phyloP scores from a whole-genome alignment of 306 rosid species.

The Fragaria vesca region DNA sequence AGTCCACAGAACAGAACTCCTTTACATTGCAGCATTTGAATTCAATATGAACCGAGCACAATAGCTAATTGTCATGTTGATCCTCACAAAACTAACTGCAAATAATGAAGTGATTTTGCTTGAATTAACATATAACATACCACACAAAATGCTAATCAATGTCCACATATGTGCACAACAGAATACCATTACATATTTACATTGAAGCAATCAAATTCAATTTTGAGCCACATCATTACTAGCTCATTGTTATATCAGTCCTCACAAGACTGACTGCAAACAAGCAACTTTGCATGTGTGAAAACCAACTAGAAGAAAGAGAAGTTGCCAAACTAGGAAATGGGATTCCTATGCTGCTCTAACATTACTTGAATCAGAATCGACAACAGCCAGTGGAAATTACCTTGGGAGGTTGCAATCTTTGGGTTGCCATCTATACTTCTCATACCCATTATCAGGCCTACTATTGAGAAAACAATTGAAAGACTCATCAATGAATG shows the following conservation, averaged over 20 bases:
- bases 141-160: neutral
- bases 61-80: neutral
- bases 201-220: neutral
- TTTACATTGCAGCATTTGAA: neutral
- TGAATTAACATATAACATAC: neutral
- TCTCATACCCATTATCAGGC: conserved; percentile 22
- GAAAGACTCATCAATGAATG: conserved; percentile 23
- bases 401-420: conserved; percentile 29
- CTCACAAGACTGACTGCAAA: conserved; percentile 1
- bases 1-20: neutral
- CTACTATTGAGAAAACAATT: conserved; percentile 24
- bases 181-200: neutral
- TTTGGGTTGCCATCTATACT: conserved; percentile 28
- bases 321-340: neutral
- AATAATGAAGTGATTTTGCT: neutral
- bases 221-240: neutral
- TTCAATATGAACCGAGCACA: neutral
- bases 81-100: conserved; percentile 3
- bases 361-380: neutral
- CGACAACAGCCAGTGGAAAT: neutral
- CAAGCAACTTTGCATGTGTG: neutral
- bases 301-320: neutral
- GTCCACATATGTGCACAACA: neutral
- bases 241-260: neutral
- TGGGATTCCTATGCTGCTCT: neutral